Evolutionary conservation across 2,329 filamentous ascomycete genomes (phyloP).

Genomic region (Ilyonectria sp.): DNA sequence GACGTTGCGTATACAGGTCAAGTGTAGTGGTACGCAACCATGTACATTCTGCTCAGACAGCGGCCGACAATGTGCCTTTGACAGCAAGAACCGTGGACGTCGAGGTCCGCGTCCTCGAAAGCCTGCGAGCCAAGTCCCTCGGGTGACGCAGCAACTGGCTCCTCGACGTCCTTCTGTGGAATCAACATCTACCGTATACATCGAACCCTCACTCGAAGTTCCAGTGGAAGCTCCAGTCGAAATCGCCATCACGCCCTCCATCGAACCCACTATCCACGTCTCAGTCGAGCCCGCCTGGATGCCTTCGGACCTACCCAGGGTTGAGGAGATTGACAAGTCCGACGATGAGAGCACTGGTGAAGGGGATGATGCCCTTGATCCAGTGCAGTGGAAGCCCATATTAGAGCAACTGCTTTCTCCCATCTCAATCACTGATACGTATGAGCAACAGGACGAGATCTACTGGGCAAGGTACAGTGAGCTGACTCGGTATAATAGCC

Average conservation of each 20-base stretch:
- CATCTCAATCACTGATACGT: background rate
- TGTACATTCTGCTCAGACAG: slow-evolving; percentile 21
- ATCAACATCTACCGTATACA: background rate
- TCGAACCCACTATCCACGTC: background rate
- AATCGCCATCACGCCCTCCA: background rate
- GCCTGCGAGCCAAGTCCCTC: background rate
- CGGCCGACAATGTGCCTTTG: slow-evolving; percentile 15
- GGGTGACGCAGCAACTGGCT: slow-evolving; percentile 9
- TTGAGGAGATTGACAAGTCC: slow-evolving; percentile 10
- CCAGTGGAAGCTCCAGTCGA: background rate
- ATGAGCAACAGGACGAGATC: background rate
- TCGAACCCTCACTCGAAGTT: background rate
- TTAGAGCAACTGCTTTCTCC: background rate
- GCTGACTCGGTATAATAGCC: background rate
- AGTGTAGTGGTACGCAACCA: slow-evolving; percentile 23
- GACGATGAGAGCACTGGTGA: slow-evolving; percentile 8
- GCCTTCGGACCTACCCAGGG: background rate
- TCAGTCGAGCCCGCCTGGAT: background rate
- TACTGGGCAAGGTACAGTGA: background rate
- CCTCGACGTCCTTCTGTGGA: slow-evolving; percentile 1
- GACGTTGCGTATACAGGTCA: slow-evolving; percentile 11
- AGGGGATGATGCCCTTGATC: background rate
- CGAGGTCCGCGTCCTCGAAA: slow-evolving; percentile 16
- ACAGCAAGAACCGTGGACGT: slow-evolving; percentile 18
- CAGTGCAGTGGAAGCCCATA: slow-evolving; percentile 6